These are phyloP conservation scores for Candida vartiovaarae DNA, from an alignment of 805 yeast genomes.

Conservation along the genomic window DNA sequence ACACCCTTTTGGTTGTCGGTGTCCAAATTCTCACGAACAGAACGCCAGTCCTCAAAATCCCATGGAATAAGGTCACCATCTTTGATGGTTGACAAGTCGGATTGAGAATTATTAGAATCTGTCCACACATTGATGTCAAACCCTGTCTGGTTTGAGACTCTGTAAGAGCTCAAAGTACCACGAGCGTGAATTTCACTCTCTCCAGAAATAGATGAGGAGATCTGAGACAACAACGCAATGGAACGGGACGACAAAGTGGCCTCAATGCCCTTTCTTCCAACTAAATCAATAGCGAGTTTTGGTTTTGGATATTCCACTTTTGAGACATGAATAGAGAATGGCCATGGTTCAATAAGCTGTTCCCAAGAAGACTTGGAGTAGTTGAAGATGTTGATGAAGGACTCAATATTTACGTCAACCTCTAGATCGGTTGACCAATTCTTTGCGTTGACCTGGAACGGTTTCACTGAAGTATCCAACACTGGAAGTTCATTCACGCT, in stretches of 20 bases:
- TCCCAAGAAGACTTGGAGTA: constrained; percentile 93
- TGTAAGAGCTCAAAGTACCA: constrained; percentile 78
- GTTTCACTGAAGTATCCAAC: constrained; percentile 63
- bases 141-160: constrained; percentile 80
- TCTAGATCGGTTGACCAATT: constrained; percentile 86
- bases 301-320: constrained; percentile 39
- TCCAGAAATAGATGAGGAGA: constrained; percentile 49
- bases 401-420: constrained; percentile 57
- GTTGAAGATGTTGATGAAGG: constrained; percentile 72
- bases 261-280: constrained; percentile 73
- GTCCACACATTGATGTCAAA: constrained; percentile 76
- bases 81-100: constrained; percentile 29
- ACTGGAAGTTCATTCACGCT: constrained; percentile 89
- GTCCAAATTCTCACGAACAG: constrained; percentile 70
- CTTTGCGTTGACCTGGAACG: constrained; percentile 59
- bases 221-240: constrained; percentile 67
- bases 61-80: constrained; percentile 57
- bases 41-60: constrained; percentile 94
- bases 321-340: constrained; percentile 64
- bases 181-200: constrained; percentile 53
- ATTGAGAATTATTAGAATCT: constrained; percentile 31
- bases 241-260: constrained; percentile 77
- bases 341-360: constrained; percentile 86
- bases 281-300: constrained; percentile 54
- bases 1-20: constrained; percentile 54